Base-by-base conservation (phyloP, 805 yeast species). In the Cyberlindnera maritima region DNA sequence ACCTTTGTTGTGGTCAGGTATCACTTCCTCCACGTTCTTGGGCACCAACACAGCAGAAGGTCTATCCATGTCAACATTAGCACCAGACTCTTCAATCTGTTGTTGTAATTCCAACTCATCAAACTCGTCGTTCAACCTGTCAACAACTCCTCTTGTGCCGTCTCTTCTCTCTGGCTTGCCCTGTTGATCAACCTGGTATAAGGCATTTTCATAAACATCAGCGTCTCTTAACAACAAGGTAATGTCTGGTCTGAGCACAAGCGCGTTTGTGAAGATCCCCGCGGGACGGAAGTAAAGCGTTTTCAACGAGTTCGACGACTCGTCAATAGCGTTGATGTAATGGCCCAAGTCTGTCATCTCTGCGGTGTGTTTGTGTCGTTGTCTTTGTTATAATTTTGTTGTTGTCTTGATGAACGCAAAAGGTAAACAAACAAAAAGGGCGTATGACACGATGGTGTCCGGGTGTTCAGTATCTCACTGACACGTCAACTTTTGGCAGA, bases 251-350 rank as follows among this genome's bases (percentile, higher is more conserved):
- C 69, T 64, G 21, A 71, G 65, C 10, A 80, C 70, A 15, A 82
- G 66, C 2, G 89, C 83, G 56, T 83, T 83, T 34, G 85, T 79
- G 61, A 83, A 83, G 4, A 80, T 74, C 0, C 88, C 88, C 0
- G 86, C 79, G 0, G 75, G 70, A 18, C 71, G 63, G 61, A 83
- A 83, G 45, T 77, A 67, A 3, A 75, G 68, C 0, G 63, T 55
- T 31, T 52, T 55, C 4, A 61, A 38, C 0, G 60, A 55, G 25
- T 45, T 38, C 0, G 63, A 32, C 2, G 56, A 52, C 28, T 51
- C 39, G 29, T 48, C 45, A 15, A 59, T 46, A 4, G 55, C 35
- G 2, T 25, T n/a, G 2, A 56, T 33, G 13, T 39, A 44, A 14
- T 43, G 37, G 2, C 39, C 42, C 3, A 60, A 41, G 8, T 50